phyloP scores from a whole-genome alignment of 2,329 filamentous ascomycete species.

The Volutella citrinella region DNA sequence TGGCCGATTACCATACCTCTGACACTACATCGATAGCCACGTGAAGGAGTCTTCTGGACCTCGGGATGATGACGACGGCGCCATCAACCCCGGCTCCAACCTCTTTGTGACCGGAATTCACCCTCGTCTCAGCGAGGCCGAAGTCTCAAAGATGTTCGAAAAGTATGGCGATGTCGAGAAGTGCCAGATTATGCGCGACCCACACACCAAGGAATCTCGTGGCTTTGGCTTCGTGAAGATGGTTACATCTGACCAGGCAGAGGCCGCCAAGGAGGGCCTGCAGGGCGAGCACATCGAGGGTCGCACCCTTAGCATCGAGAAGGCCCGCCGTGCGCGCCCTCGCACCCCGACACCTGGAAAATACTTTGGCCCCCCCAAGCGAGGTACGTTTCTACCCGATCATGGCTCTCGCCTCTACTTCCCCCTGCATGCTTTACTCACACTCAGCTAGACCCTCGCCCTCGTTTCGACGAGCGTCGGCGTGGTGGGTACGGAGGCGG shows the following conservation, averaged over 20 bases:
- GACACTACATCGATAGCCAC: constrained; percentile 29
- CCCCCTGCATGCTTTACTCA: constrained; percentile 8
- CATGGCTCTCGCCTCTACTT: too few relatives aligned
- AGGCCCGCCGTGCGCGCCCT: constrained; percentile 90
- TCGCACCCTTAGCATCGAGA: constrained; percentile 95
- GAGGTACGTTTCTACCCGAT: constrained; percentile 60
- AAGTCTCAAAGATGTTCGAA: constrained; percentile 93
- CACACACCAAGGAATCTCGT: constrained; percentile 96
- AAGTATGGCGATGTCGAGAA: constrained; percentile 99
- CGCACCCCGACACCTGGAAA: constrained; percentile 97
- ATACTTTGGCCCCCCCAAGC: constrained; percentile 98
- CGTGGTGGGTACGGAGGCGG: constrained; percentile 55
- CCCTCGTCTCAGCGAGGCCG: constrained; percentile 82
- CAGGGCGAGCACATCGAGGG: constrained; percentile 95
- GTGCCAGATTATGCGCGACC: constrained; percentile 99
- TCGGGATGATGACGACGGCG: constrained; percentile 68
- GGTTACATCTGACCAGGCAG: constrained; percentile 90
- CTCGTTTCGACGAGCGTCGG: constrained; percentile 59
- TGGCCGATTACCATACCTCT: constrained; percentile 9
- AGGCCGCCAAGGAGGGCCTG: constrained; percentile 93
- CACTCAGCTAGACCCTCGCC: constrained; percentile 33
- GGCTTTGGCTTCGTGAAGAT: constrained; percentile 99
- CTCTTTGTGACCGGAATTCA: constrained; percentile 98
- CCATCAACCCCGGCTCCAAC: constrained; percentile 92
- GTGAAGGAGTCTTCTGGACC: constrained; percentile 52